Percentiles rank a stretch among this genome's conserved stretches.
These are phyloP conservation scores for Schizochytrium sp. DNA, from an alignment of 108 stramenopile species.

Conservation along the genomic window DNA sequence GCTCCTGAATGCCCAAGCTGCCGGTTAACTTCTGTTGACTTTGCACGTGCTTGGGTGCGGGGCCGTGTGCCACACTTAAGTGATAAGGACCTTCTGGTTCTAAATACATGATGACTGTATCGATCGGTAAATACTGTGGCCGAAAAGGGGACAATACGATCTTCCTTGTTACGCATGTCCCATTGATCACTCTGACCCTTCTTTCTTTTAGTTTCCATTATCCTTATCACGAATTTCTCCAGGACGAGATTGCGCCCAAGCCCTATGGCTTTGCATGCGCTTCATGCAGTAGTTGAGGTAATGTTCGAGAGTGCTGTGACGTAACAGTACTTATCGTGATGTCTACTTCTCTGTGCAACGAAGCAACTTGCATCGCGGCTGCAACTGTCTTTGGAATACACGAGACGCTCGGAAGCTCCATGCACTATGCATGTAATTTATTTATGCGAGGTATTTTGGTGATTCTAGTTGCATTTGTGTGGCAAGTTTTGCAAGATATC, in stretches of 20 bases:
- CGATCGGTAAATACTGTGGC: constrained; percentile 54
- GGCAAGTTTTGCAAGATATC: no score
- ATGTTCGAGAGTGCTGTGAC: no score
- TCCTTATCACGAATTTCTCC: background rate
- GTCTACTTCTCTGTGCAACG: no score
- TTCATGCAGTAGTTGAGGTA: background rate
- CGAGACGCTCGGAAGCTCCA: no score
- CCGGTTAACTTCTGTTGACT: background rate
- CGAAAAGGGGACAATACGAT: constrained; percentile 58
- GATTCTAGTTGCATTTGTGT: no score
- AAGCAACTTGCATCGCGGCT: no score
- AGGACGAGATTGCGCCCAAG: no score
- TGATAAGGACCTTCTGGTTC: constrained; percentile 63
- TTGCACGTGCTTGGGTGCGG: background rate
- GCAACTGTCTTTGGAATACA: no score
- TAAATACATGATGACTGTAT: constrained; percentile 60
- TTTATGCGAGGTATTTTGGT: no score
- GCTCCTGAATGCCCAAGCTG: background rate
- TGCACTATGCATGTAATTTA: no score
- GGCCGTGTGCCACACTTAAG: constrained; percentile 61
- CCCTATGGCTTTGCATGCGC: no score
- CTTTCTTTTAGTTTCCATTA: background rate
- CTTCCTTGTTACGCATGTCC: constrained; percentile 61
- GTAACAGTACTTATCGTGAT: no score
- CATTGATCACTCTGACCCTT: constrained; percentile 54